Base-by-base conservation (phyloP, 2,329 filamentous ascomycete genomes). In the Lomentospora prolificans region DNA sequence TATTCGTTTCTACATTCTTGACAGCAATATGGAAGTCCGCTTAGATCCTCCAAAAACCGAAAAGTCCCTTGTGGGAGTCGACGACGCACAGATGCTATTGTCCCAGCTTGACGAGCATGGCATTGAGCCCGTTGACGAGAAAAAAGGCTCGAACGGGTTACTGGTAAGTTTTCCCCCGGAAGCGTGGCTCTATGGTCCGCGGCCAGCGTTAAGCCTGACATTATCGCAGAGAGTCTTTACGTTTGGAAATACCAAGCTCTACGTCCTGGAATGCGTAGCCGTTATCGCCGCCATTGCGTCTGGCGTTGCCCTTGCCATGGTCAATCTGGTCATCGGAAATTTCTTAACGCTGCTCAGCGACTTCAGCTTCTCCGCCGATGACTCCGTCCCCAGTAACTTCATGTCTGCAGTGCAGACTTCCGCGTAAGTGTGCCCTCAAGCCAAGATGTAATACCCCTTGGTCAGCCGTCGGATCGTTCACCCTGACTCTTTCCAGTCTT, bases 311-410 rank as follows among this genome's bases (percentile, higher is more conserved):
- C 51, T 66, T 8, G 64, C 64, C 30, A 58, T 66, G 59, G 60
- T 66, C 30, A 66, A 67, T 24, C 31, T 67, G 1, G 62, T 66
- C 19, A 55, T 67, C 5, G 66, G 65, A 3, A 22, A 62, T 3
- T 65, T 66, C 51, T 61, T 67, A 28, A 60, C 61, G 3, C 50
- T 66, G 2, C 52, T 67, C 19, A 62, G 59, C 41, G 60, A 62
- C 50, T 55, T 53, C 12, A 60, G 48, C 17, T 57, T 51, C n/a
- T 33, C 27, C 17, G 50, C 57, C 1, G 53, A 51, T 31, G 50
- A 58, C 2, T 50, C 54, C 7, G 50, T 57, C 1, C 58, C 63
- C 0, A 56, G 8, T 8, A 51, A 60, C 28, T 64, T 64, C 55
- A 62, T 62, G 61, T 22, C 57, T 8, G 57, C 55, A 9, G 59